phyloP scores from a whole-genome alignment of 2,329 filamentous ascomycete species.

The Didymella pomorum region DNA sequence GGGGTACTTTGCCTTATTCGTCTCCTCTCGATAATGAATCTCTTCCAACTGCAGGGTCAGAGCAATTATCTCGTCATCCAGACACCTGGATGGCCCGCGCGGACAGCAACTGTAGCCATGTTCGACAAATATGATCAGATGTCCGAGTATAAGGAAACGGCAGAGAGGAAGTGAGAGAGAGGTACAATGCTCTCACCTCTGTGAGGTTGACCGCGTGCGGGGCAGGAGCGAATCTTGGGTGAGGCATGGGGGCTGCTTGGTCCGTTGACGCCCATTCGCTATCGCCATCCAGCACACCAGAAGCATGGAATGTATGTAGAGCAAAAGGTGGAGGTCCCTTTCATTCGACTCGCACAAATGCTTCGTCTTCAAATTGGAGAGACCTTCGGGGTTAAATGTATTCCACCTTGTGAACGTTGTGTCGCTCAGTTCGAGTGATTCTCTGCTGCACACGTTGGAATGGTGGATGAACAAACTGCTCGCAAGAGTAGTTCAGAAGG shows the following conservation, averaged over 20 bases:
- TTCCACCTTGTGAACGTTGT: no score
- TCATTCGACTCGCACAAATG: no score
- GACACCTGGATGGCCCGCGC: no score
- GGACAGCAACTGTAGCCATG: background rate
- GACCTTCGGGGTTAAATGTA: no score
- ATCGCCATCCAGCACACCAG: background rate
- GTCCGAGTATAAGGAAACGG: background rate
- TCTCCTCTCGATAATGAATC: conserved; percentile 12
- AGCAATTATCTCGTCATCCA: conserved; percentile 39
- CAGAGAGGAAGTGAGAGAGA: background rate
- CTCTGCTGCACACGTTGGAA: no score
- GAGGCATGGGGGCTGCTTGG: background rate
- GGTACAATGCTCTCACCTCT: background rate
- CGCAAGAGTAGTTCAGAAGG: no score
- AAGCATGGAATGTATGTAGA: background rate
- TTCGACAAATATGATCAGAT: background rate
- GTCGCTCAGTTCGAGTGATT: no score
- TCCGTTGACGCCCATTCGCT: background rate
- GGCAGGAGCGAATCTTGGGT: background rate
- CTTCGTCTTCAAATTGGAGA: no score
- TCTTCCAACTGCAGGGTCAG: conserved; percentile 40
- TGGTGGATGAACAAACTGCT: no score
- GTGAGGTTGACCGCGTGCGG: background rate
- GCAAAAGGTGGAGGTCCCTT: background rate
- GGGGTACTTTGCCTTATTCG: conserved; percentile 34